Evolutionary conservation across 768 basidiomycete genomes (phyloP).

Genomic region (Mycena rosella): DNA sequence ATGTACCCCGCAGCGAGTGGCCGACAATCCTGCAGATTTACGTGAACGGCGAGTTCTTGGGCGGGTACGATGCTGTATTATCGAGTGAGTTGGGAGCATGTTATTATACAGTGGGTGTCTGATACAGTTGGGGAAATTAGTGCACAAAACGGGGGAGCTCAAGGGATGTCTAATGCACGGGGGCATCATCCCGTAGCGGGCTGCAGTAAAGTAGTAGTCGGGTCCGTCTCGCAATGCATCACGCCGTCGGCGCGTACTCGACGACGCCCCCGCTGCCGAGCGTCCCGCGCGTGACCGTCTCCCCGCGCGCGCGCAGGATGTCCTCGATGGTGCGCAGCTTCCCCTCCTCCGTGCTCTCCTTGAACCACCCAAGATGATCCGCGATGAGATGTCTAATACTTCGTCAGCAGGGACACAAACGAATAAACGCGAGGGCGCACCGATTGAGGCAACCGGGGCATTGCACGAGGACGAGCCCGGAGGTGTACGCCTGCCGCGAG

Average conservation of each 20-base stretch:
- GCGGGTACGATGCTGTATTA: too few species aligned
- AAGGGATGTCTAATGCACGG: too few species aligned
- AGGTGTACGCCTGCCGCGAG: slow-evolving; percentile 85
- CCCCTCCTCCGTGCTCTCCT: slow-evolving; percentile 81
- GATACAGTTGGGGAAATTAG: too few species aligned
- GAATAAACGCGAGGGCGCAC: slow-evolving; percentile 56
- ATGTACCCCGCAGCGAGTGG: too few species aligned
- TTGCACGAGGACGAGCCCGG: slow-evolving; percentile 90
- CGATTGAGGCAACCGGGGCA: slow-evolving; percentile 93
- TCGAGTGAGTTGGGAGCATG: too few species aligned
- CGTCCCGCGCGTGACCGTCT: slow-evolving; percentile 52
- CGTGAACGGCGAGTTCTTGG: too few species aligned
- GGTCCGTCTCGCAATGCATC: too few species aligned
- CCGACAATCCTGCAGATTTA: too few species aligned
- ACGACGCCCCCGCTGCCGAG: slow-evolving; percentile 25
- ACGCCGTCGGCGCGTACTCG: slow-evolving; percentile 27
- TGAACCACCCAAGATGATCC: slow-evolving; percentile 94
- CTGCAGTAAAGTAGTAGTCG: too few species aligned
- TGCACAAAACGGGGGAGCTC: too few species aligned
- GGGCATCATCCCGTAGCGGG: too few species aligned
- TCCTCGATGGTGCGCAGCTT: slow-evolving; percentile 87
- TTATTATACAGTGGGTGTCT: too few species aligned
- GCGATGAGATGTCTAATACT: slow-evolving; percentile 81
- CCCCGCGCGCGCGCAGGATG: slow-evolving; percentile 81
- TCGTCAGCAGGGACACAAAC: slow-evolving; percentile 7